These are phyloP conservation scores for Uronychia binucleata DNA, from an alignment of 73 alveolate species.

Conservation along the genomic window DNA sequence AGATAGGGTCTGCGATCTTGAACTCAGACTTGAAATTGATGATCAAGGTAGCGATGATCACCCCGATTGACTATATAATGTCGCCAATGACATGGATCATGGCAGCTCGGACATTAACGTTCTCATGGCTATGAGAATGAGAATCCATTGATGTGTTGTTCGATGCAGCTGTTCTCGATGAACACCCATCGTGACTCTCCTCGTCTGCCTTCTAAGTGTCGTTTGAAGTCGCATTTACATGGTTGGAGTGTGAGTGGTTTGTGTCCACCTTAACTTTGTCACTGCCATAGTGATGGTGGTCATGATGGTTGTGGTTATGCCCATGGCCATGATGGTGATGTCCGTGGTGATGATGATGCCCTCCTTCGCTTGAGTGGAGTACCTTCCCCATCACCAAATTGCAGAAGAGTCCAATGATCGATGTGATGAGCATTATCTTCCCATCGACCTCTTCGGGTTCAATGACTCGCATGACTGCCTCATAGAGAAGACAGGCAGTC, in stretches of 20 bases:
- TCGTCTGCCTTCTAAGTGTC: no score
- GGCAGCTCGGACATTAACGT: conserved; percentile 94
- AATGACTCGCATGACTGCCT: conserved; percentile 59
- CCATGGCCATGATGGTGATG: conserved; percentile 29
- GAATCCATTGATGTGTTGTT: no score
- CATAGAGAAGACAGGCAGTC: conserved; percentile 78
- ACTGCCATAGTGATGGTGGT: conserved; percentile 48
- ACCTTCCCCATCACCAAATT: conserved; percentile 82
- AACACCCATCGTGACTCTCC: no score
- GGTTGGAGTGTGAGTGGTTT: background rate
- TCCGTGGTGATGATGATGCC: conserved; percentile 41
- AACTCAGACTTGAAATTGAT: conserved; percentile 77
- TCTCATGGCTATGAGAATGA: no score
- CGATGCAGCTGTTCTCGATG: no score
- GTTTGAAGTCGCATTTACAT: no score
- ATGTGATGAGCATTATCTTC: conserved; percentile 70
- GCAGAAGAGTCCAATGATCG: conserved; percentile 76
- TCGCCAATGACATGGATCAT: conserved; percentile 89
- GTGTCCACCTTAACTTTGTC: background rate
- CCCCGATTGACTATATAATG: conserved; percentile 84
- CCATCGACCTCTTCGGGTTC: conserved; percentile 73
- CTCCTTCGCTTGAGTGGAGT: conserved; percentile 27
- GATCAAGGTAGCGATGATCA: conserved; percentile 81
- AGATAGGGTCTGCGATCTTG: conserved; percentile 62
- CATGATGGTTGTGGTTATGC: conserved; percentile 39